A percentile compares a stretch with the other conserved stretches of the same genome.
Conservation (phyloP, 176 grass and related monocot genomes). For the Cenchrus purpureus region DNA sequence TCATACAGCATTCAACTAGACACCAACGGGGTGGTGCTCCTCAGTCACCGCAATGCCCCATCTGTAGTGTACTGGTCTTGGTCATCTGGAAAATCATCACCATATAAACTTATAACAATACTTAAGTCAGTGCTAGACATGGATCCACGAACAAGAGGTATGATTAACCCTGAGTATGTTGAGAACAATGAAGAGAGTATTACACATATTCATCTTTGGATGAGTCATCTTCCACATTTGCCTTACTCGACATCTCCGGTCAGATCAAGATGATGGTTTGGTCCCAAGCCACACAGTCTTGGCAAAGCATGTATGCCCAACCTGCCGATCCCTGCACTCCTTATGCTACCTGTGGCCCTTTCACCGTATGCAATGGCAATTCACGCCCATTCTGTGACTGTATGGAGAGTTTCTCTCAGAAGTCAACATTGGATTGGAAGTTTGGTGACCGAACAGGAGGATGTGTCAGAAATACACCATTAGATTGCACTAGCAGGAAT, state of each 20-base stretch:
- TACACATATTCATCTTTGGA: background rate
- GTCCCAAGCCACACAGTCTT: background rate
- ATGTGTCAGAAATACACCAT: background rate
- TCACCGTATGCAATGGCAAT: background rate
- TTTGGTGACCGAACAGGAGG: constrained; percentile 37
- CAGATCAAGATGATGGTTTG: constrained; percentile 11
- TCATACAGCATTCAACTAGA: background rate
- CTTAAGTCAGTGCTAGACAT: background rate
- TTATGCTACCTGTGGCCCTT: background rate
- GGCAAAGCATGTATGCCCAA: background rate
- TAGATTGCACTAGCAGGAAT: background rate
- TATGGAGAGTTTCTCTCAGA: constrained; percentile 34
- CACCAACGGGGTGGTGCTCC: background rate
- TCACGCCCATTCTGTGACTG: constrained; percentile 33
- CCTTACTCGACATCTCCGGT: background rate
- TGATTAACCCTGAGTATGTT: too few species aligned
- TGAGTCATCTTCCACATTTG: constrained; percentile 14
- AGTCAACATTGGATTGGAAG: constrained; percentile 26
- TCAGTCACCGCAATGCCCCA: background rate
- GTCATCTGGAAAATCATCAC: background rate
- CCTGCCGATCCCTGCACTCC: background rate
- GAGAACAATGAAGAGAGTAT: too few species aligned
- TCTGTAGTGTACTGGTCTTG: background rate
- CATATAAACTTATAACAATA: background rate
- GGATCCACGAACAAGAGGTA: background rate